Evolutionary conservation across 805 yeast genomes (phyloP).

Genomic region (Vanderwaltozyma yarrowii): DNA sequence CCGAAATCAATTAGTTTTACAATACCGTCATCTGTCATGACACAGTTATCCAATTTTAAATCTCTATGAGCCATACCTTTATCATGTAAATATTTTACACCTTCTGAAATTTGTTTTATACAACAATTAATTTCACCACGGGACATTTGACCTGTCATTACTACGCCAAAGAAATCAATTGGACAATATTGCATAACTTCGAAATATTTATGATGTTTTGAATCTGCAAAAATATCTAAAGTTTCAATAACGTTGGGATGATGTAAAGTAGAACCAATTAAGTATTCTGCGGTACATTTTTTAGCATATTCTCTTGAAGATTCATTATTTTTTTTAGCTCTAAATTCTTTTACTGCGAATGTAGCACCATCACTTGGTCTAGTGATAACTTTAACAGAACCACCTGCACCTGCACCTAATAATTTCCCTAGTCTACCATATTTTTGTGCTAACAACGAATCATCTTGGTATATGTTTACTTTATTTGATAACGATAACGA

Average conservation of each 20-base stretch:
- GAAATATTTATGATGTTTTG: slow-evolving; percentile 56
- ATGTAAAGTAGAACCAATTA: slow-evolving; percentile 70
- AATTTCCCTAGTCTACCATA: slow-evolving; percentile 67
- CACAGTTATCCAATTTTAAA: slow-evolving; percentile 75
- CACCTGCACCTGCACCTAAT: slow-evolving; percentile 81
- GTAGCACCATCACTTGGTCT: slow-evolving; percentile 58
- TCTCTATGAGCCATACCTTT: slow-evolving; percentile 79
- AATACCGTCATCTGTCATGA: slow-evolving; percentile 61
- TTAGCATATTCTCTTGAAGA: slow-evolving; percentile 65
- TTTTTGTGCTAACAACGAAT: slow-evolving; percentile 42
- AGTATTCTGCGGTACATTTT: slow-evolving; percentile 76
- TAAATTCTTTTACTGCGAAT: slow-evolving; percentile 76
- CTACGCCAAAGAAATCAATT: slow-evolving; percentile 73
- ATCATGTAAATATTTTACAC: slow-evolving; percentile 62
- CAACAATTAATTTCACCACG: slow-evolving; percentile 75
- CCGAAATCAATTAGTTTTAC: slow-evolving; percentile 77
- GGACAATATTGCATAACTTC: slow-evolving; percentile 86
- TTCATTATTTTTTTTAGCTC: slow-evolving; percentile 60
- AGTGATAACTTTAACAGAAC: slow-evolving; percentile 61
- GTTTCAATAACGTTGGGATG: slow-evolving; percentile 77
- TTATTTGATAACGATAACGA: slow-evolving; percentile 22
- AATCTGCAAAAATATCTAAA: slow-evolving; percentile 46
- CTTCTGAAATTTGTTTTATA: slow-evolving; percentile 60
- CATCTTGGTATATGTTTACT: slow-evolving; percentile 35
- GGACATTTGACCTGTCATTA: slow-evolving; percentile 75